A percentile compares a stretch with the other conserved stretches of the same genome.
Evolutionary conservation across 2,329 filamentous ascomycete species (phyloP).

Genomic region (Aphanocladium album): DNA sequence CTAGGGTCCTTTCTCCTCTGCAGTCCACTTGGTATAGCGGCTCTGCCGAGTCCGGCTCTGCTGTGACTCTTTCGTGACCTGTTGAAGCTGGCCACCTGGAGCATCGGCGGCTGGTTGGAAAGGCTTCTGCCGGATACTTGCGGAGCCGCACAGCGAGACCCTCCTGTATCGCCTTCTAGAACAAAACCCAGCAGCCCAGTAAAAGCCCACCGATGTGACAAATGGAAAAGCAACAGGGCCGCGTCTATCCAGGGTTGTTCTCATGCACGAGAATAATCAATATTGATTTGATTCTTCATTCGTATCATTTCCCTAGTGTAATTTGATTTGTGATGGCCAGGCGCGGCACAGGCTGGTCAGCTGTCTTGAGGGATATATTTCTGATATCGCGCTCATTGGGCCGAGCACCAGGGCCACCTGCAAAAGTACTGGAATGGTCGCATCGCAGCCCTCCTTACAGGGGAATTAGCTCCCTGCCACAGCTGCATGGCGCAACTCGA

Average conservation of each 20-base stretch:
- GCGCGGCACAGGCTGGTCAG: not conserved
- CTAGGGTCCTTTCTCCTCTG: not conserved
- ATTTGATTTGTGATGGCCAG: not conserved
- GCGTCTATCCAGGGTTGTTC: not conserved
- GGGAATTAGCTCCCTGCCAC: not conserved
- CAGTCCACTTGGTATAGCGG: not conserved
- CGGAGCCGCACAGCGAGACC: not conserved
- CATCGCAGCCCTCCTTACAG: no score
- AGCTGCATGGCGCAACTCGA: not conserved
- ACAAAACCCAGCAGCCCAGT: not conserved
- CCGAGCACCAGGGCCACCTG: no score
- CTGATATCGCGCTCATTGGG: not conserved
- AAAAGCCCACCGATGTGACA: slow-evolving; percentile 5
- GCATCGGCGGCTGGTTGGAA: not conserved
- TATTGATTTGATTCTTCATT: not conserved
- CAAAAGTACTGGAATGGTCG: no score
- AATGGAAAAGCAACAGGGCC: not conserved
- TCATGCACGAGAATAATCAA: not conserved
- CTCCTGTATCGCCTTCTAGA: no score
- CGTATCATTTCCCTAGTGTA: not conserved
- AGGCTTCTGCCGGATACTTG: slow-evolving; percentile 9
- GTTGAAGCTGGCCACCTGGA: not conserved
- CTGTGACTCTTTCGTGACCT: not conserved
- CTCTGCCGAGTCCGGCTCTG: not conserved
- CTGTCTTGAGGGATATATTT: not conserved